These are phyloP conservation scores for Agrocybe chaxingu DNA, from an alignment of 768 basidiomycete genomes.

Conservation along the genomic window DNA sequence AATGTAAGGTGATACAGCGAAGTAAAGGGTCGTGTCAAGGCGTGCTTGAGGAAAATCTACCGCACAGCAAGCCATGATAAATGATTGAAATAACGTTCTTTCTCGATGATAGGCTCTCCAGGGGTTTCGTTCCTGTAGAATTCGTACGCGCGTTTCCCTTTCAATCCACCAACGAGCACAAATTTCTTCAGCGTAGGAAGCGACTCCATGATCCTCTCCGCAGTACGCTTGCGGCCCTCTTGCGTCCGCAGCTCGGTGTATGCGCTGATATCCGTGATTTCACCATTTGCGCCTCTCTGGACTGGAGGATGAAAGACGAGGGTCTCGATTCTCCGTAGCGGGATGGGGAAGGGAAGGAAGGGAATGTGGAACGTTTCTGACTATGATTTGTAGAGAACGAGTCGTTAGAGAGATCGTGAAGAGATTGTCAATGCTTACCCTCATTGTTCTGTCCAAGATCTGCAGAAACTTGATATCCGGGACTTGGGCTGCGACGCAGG, in stretches of 20 bases:
- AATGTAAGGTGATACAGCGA: too few relatives aligned
- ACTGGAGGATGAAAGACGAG: conserved; percentile 15
- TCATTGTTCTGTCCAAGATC: conserved; percentile 18
- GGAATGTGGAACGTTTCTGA: conserved; percentile 13
- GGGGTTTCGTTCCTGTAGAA: too few relatives aligned
- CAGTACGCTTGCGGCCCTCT: conserved; percentile 7
- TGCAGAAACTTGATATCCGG: conserved; percentile 20
- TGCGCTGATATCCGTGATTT: conserved; percentile 6
- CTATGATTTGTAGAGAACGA: neutral
- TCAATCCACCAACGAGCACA: conserved; percentile 6
- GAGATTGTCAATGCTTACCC: conserved; percentile 10
- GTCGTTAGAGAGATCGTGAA: neutral
- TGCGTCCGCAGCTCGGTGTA: conserved; percentile 8
- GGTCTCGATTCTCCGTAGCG: conserved; percentile 15
- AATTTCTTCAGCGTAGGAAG: conserved; percentile 12
- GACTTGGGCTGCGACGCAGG: conserved; percentile 16
- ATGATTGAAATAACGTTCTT: too few relatives aligned
- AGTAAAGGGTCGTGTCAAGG: too few relatives aligned
- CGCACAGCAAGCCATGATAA: too few relatives aligned
- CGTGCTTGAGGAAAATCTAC: too few relatives aligned
- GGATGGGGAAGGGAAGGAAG: conserved; percentile 13
- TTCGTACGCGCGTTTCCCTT: too few relatives aligned
- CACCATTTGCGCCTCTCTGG: neutral
- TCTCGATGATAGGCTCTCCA: too few relatives aligned
- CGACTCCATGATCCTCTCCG: conserved; percentile 9